phyloP scores from a whole-genome alignment of 768 basidiomycete species.

The Paxillus ammoniavirescens region DNA sequence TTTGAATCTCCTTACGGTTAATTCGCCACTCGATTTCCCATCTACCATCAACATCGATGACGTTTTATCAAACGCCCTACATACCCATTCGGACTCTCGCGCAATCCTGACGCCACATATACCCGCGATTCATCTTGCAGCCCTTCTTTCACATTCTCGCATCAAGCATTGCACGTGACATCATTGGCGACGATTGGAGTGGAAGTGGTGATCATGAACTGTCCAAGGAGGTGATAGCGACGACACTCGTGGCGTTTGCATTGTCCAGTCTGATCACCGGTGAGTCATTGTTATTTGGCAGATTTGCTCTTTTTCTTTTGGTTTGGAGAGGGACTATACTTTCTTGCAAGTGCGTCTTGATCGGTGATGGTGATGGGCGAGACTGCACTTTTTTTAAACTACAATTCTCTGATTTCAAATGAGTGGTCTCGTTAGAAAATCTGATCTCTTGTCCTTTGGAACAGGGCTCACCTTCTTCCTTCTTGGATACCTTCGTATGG shows the following conservation, averaged over 20 bases:
- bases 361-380: no score
- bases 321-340: not conserved
- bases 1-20: no score
- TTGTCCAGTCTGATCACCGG: slow-evolving; percentile 88
- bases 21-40: no score
- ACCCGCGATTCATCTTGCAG: slow-evolving; percentile 34
- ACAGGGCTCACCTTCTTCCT: slow-evolving; percentile 69
- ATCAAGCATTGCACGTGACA: slow-evolving; percentile 64
- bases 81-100: not conserved
- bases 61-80: no score
- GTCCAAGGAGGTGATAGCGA: slow-evolving; percentile 76
- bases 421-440: not conserved
- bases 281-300: slow-evolving; percentile 23
- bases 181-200: slow-evolving; percentile 34
- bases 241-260: slow-evolving; percentile 86
- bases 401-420: slow-evolving; percentile 15
- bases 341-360: not conserved
- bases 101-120: not conserved
- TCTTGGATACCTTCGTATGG: slow-evolving; percentile 82
- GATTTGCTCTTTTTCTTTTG: not conserved
- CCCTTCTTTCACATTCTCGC: slow-evolving; percentile 96
- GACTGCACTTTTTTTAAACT: not conserved
- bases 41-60: no score
- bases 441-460: slow-evolving; percentile 6
- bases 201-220: slow-evolving; percentile 53